Conservation (phyloP, 2,329 filamentous ascomycete genomes). For the Stagonosporopsis tanaceti region DNA sequence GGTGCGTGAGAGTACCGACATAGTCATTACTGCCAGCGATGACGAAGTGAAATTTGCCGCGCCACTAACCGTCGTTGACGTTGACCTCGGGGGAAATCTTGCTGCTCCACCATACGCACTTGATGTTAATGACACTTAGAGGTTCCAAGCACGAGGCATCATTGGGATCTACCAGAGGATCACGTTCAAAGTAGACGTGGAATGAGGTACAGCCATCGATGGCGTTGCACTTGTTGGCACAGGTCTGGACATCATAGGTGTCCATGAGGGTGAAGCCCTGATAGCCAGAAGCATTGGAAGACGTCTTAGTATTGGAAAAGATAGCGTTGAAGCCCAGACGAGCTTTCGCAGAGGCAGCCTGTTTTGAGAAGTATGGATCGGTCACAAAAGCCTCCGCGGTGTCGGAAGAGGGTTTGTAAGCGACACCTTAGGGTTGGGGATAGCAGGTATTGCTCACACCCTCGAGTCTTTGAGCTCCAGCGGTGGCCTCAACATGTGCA, state of each 20-base stretch:
- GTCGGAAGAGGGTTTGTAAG: neutral
- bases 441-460: neutral
- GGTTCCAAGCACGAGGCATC: conserved; percentile 24
- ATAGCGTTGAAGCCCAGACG: neutral
- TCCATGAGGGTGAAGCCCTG: conserved; percentile 2
- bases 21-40: conserved; percentile 34
- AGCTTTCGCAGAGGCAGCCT: conserved; percentile 1
- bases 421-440: conserved; percentile 1
- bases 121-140: conserved; percentile 33
- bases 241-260: conserved; percentile 5
- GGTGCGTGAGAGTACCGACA: conserved; percentile 12
- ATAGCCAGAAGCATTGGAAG: conserved; percentile 3
- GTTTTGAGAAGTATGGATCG: neutral
- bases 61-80: conserved; percentile 36
- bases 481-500: neutral
- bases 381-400: neutral
- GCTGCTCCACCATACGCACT: conserved; percentile 37
- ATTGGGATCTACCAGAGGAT: conserved; percentile 20
- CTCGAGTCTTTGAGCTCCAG: neutral
- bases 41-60: conserved; percentile 28
- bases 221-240: conserved; percentile 21
- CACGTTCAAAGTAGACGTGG: conserved; percentile 34
- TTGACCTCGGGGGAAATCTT: conserved; percentile 30
- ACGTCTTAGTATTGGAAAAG: conserved; percentile 4
- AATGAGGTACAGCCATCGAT: conserved; percentile 16